Conservation (phyloP, 2,329 filamentous ascomycete genomes). For the Scedosporium dehoogii region DNA sequence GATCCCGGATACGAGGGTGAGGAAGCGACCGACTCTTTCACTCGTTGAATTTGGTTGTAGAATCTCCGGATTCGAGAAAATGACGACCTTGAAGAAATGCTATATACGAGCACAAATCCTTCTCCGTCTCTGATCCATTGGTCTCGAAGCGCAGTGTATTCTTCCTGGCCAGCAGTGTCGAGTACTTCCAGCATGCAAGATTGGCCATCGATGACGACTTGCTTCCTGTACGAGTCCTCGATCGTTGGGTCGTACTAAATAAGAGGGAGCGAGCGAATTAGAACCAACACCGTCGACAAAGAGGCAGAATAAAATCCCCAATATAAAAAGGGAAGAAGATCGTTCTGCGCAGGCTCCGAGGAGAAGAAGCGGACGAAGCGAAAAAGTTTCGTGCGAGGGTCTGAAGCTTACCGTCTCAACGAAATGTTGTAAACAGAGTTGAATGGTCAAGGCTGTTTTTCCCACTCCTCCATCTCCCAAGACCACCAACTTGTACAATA, state of each 20-base stretch:
- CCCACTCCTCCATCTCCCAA: slow-evolving; percentile 88
- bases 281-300: background rate
- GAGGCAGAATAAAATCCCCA: background rate
- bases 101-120: slow-evolving; percentile 95
- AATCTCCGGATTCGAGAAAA: slow-evolving; percentile 93
- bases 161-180: slow-evolving; percentile 95
- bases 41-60: slow-evolving; percentile 91
- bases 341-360: too few species aligned
- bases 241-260: slow-evolving; percentile 74
- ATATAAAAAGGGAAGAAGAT: too few species aligned
- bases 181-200: slow-evolving; percentile 96
- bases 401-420: slow-evolving; percentile 66
- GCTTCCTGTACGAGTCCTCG: slow-evolving; percentile 80
- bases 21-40: slow-evolving; percentile 79
- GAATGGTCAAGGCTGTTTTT: slow-evolving; percentile 89
- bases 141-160: slow-evolving; percentile 92
- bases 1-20: slow-evolving; percentile 71
- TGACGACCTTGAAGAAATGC: slow-evolving; percentile 92
- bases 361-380: background rate
- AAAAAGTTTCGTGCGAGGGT: background rate
- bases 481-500: slow-evolving; percentile 92
- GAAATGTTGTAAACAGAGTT: slow-evolving; percentile 96
- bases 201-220: slow-evolving; percentile 86
- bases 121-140: slow-evolving; percentile 99
- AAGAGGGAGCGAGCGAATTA: slow-evolving; percentile 7